Evolutionary conservation across 495 filamentous ascomycete genomes (phyloP), one percentile per base, ranked within the genome.

Genomic region (Penicillium roqueforti): DNA sequence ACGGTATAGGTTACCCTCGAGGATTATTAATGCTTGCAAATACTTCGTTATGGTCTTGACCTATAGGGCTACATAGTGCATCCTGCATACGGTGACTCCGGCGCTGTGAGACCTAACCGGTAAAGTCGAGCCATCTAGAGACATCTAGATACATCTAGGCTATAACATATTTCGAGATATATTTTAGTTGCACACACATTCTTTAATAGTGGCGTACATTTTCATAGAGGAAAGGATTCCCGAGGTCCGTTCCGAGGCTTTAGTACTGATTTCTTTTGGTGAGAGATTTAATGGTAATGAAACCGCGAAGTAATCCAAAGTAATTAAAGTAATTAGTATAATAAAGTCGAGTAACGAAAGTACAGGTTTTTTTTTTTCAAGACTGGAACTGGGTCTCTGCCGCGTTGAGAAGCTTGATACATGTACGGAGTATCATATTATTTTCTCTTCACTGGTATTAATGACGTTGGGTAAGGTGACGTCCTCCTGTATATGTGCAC

Each of bases 361-460:
- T 47, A 47, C 32, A 38, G 22, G 32, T 14, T 50, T 50, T 50
- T 49, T 50, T 39, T 19, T 43, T 6, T 50, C 31, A 40, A 47
- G 56, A 40, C 47, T 68, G 59, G 67, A 59, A 61, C 52, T 65
- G 66, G 68, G 61, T 58, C 55, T 28, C 42, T 45, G 8, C 16
- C 20, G 28, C n/a, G n/a, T 58, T 58, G 50, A 63, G 50, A 63
- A 43, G 47, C 60, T 65, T 55, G 62, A 59, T 65, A 39, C 38
- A 16, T 8, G 37, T 39, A n/a, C n/a, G n/a, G n/a, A n/a, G n/a
- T n/a, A n/a, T n/a, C n/a, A n/a, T n/a, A 19, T 40, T 31, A 31
- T 31, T 9, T 31, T 31, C 10, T 31, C 9, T 31, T 31, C 4
- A 23, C 22, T 23, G 13, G 28, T 31, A 39, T 44, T 11, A 44